Conservation (phyloP, 345 rosid species). For the Barbarea vulgaris region DNA sequence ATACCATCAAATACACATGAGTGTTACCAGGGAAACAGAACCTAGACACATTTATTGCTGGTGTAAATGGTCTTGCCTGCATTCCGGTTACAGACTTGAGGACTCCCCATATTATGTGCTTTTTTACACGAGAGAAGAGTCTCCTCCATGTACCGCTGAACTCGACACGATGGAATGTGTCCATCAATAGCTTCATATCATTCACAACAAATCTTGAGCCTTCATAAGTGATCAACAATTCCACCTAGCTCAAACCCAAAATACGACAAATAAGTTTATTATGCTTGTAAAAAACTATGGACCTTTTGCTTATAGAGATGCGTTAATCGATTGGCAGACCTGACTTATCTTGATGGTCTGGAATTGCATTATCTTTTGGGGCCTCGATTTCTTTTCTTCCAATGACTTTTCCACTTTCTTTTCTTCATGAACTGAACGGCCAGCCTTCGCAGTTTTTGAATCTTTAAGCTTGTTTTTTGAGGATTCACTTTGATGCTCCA, state of each 20-base stretch:
- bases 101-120: constrained; percentile 97
- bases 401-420: constrained; percentile 68
- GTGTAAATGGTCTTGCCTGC: constrained; percentile 63
- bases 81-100: constrained; percentile 95
- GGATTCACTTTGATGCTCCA: constrained; percentile 71
- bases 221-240: constrained; percentile 81
- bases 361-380: constrained; percentile 84
- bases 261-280: neutral
- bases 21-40: neutral
- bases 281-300: neutral
- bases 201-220: constrained; percentile 92
- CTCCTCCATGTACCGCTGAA: constrained; percentile 97
- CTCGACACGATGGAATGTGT: constrained; percentile 83
- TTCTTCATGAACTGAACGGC: constrained; percentile 77
- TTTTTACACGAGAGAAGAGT: constrained; percentile 93
- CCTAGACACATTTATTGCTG: neutral
- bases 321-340: constrained; percentile 49
- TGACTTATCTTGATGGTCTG: constrained; percentile 92
- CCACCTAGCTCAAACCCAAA: constrained; percentile 58
- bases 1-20: neutral
- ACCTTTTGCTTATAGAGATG: neutral
- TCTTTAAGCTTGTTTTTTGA: constrained; percentile 70
- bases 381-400: constrained; percentile 92
- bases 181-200: constrained; percentile 94
- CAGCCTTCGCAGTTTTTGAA: constrained; percentile 60